Base-by-base conservation (phyloP, 1,139 yeast species). In the Diutina pseudorugosa region DNA sequence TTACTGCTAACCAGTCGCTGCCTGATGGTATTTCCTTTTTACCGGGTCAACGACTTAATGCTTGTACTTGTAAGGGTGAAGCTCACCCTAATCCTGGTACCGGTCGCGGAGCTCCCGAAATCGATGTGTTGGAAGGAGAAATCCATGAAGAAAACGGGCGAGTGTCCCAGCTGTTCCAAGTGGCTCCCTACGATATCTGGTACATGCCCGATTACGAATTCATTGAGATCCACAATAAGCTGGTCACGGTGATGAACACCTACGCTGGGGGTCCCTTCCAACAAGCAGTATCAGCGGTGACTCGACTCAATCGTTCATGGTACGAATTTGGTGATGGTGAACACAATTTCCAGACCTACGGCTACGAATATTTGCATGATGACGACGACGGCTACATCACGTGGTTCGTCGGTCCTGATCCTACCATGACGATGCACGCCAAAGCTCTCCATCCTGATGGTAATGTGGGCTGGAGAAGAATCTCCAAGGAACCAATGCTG, bases 61-160 rank as follows among this genome's bases (percentile, higher is more conserved):
- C 55, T 20, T 88, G 95, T 68, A 80, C 87, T 0, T 88, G 95
- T 69, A 69, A 73, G 50, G 88, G 84, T 19, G 86, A 81, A 59
- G 87, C 82, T 51, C 95, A 87, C 64, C 95, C 95, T 41, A 86
- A 82, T 60, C 76, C 72, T 4, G 96, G 95, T 44, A 67, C 67
- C 2, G 96, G 95, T 23, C 77, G 96, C 64, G 95, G 95, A 51
- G 94, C 95, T 0, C 95, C 95, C 1, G 96, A 88, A 74, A 85
- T 88, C 59, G 96, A 88, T 77, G 80, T 82, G 45, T 62, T 88
- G 51, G 96, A 88, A 76, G 96, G 85, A 54, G 83, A 84, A 55
- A 76, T 77, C 5, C 53, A 57, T 9, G 53, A 36, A 3, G 68
- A 63, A 50, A 69, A 70, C 19, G 93, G 91, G 58, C 76, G 82